These are phyloP conservation scores for Myxozyma udenii DNA, from an alignment of 805 yeast genomes.

Conservation along the genomic window DNA sequence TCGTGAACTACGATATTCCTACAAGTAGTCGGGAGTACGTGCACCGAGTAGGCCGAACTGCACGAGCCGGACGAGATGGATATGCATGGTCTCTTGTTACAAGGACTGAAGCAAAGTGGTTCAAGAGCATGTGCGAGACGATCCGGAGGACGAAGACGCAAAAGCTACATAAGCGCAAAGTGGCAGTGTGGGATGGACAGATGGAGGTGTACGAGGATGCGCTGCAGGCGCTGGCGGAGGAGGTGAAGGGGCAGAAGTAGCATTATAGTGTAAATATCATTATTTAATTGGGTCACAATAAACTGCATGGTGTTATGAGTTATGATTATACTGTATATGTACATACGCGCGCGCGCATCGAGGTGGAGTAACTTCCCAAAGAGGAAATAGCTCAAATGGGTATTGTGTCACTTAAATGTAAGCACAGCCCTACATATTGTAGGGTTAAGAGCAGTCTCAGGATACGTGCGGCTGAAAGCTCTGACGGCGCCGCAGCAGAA, in stretches of 20 bases:
- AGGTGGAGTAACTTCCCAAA: neutral
- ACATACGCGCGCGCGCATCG: too few relatives aligned
- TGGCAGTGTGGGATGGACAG: slow-evolving; percentile 39
- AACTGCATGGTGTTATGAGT: too few relatives aligned
- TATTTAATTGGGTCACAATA: too few relatives aligned
- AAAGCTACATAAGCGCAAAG: slow-evolving; percentile 33
- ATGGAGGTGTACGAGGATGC: slow-evolving; percentile 46
- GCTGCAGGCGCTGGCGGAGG: slow-evolving; percentile 46
- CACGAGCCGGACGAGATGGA: slow-evolving; percentile 84
- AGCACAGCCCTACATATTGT: too few relatives aligned
- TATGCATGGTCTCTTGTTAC: slow-evolving; percentile 74
- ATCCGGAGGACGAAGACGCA: slow-evolving; percentile 31
- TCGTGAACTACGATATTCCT: slow-evolving; percentile 89
- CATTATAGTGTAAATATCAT: neutral
- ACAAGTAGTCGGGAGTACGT: slow-evolving; percentile 85
- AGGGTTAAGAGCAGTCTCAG: too few relatives aligned
- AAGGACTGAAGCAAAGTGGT: slow-evolving; percentile 64
- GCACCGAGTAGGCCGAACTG: slow-evolving; percentile 96
- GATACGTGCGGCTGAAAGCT: too few relatives aligned
- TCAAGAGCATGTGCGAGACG: slow-evolving; percentile 33
- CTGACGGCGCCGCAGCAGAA: too few relatives aligned
- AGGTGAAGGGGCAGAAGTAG: slow-evolving; percentile 33
- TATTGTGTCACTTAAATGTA: too few relatives aligned
- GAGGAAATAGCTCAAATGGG: too few relatives aligned
- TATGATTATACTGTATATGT: too few relatives aligned